These are phyloP conservation scores for Coleophoma crateriformis DNA, from an alignment of 2,329 filamentous ascomycete genomes.

Conservation along the genomic window DNA sequence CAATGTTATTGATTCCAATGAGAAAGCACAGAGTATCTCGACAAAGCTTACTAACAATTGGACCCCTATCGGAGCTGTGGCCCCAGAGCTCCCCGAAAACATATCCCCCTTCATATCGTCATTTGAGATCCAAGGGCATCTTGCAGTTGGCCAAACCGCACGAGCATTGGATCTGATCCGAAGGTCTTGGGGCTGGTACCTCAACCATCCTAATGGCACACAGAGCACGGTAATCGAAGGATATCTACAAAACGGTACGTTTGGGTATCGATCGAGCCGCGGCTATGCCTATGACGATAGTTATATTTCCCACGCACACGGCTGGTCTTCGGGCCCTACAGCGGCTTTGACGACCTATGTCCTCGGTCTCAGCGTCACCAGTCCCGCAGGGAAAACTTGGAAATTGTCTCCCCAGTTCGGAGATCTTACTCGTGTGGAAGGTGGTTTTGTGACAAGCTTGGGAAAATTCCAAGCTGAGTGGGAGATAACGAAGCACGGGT, in stretches of 20 bases:
- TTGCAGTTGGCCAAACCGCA: conserved; percentile 36
- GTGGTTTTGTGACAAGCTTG: conserved; percentile 29
- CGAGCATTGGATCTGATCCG: conserved; percentile 49
- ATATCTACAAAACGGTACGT: conserved; percentile 46
- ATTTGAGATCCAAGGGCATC: conserved; percentile 50
- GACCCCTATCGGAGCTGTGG: conserved; percentile 45
- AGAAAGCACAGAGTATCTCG: conserved; percentile 34
- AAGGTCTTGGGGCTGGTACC: conserved; percentile 51
- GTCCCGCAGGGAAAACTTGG: conserved; percentile 26
- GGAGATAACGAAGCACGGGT: not conserved
- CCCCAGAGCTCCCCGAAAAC: conserved; percentile 48
- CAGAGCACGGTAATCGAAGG: conserved; percentile 52
- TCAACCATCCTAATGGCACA: conserved; percentile 48
- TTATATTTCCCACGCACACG: conserved; percentile 40
- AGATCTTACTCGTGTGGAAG: conserved; percentile 28
- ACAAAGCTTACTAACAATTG: conserved; percentile 42
- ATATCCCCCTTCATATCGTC: conserved; percentile 51
- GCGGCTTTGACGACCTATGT: conserved; percentile 34
- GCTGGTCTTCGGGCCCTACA: conserved; percentile 39
- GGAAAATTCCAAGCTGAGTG: conserved; percentile 22
- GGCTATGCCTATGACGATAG: conserved; percentile 42
- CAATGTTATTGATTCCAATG: not conserved
- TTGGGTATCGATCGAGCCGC: conserved; percentile 44
- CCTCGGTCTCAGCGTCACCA: conserved; percentile 31
- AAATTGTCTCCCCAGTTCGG: conserved; percentile 31